These are phyloP conservation scores for Fusarium pseudograminearum DNA, from an alignment of 2,329 filamentous ascomycete genomes.

Conservation along the genomic window DNA sequence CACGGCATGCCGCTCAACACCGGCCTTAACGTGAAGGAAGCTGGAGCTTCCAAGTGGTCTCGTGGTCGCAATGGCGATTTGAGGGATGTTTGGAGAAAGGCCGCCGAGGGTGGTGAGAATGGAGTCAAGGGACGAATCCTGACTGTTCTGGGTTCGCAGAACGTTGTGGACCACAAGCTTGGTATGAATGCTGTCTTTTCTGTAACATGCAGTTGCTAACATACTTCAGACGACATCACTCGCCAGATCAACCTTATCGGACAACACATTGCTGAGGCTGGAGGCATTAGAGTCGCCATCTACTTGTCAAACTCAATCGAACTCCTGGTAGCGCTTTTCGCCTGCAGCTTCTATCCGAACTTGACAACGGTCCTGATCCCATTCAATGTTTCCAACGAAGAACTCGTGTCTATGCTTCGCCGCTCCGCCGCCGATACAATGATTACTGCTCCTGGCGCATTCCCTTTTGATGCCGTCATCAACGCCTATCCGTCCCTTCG, in stretches of 20 bases:
- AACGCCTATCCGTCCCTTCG: conserved; percentile 77
- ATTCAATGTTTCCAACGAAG: conserved; percentile 78
- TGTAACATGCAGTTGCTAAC: conserved; percentile 16
- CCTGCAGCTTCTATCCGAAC: conserved; percentile 85
- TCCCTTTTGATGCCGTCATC: conserved; percentile 81
- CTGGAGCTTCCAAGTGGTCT: conserved; percentile 84
- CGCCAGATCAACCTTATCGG: conserved; percentile 91
- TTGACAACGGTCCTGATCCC: conserved; percentile 87
- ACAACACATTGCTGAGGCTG: conserved; percentile 76
- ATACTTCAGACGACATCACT: conserved; percentile 72
- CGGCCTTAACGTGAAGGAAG: conserved; percentile 85
- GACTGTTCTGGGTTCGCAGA: conserved; percentile 82
- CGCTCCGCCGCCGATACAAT: conserved; percentile 82
- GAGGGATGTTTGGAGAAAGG: conserved; percentile 88
- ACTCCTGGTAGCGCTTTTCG: conserved; percentile 83
- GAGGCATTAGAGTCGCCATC: conserved; percentile 82
- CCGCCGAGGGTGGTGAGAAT: conserved; percentile 72
- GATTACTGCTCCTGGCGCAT: conserved; percentile 85
- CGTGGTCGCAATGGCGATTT: conserved; percentile 88
- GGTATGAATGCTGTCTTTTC: conserved; percentile 55
- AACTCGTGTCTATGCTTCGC: conserved; percentile 77
- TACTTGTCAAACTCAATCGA: conserved; percentile 96
- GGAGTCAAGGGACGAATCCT: conserved; percentile 78
- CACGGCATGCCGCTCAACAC: conserved; percentile 84
- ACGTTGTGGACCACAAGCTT: conserved; percentile 77